phyloP scores from a whole-genome alignment of 2,329 filamentous ascomycete species.

The Blastomyces silverae region DNA sequence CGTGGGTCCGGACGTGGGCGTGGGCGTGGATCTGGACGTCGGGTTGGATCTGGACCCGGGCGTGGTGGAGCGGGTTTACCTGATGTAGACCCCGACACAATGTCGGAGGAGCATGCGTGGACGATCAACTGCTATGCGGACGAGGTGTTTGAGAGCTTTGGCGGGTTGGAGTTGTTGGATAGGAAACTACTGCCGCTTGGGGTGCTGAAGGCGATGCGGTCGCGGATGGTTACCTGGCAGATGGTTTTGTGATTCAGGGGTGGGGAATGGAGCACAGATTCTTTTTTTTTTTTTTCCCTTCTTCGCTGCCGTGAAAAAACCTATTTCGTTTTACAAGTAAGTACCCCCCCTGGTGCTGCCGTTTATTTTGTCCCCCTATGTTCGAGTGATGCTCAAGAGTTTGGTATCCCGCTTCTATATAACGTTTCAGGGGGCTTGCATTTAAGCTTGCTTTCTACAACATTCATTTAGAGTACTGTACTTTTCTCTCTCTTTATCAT shows the following conservation, averaged over 20 bases:
- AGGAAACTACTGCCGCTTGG: slow-evolving; percentile 37
- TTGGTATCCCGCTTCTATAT: not conserved
- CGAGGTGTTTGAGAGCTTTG: slow-evolving; percentile 32
- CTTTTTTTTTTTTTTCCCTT: no score
- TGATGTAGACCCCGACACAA: slow-evolving; percentile 20
- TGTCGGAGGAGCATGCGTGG: slow-evolving; percentile 32
- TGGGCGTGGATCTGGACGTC: not conserved
- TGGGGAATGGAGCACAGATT: not conserved
- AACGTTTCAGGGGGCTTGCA: not conserved
- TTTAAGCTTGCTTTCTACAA: not conserved
- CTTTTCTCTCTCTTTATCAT: not conserved
- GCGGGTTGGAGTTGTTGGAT: slow-evolving; percentile 37
- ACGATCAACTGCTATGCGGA: slow-evolving; percentile 33
- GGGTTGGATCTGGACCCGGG: not conserved
- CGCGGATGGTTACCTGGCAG: slow-evolving; percentile 39
- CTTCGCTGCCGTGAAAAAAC: not conserved
- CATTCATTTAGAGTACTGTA: not conserved
- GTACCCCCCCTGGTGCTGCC: not conserved
- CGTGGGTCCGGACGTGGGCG: no score
- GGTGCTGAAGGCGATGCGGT: slow-evolving; percentile 37
- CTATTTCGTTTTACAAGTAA: not conserved
- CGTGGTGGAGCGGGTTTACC: slow-evolving; percentile 1
- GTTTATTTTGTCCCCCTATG: not conserved
- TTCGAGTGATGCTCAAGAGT: not conserved
- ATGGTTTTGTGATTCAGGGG: slow-evolving; percentile 33